phyloP scores from a whole-genome alignment of 202 grass and related monocot genomes.

The Elaeis oleifera region DNA sequence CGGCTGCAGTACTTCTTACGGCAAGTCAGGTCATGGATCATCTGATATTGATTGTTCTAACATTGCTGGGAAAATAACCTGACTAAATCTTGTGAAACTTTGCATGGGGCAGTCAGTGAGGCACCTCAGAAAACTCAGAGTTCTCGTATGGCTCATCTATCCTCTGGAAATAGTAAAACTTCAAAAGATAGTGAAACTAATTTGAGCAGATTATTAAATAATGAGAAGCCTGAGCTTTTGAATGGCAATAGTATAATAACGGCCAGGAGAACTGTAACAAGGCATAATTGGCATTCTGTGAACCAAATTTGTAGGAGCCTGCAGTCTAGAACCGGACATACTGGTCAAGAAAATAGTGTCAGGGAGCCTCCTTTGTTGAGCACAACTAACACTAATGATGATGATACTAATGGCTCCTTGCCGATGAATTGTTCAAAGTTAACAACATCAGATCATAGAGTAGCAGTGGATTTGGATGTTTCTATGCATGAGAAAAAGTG shows the following conservation, averaged over 20 bases:
- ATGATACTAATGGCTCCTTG: conserved; percentile 27
- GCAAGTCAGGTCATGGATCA: neutral
- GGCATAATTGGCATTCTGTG: conserved; percentile 21
- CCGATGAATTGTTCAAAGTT: conserved; percentile 1
- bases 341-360: conserved; percentile 29
- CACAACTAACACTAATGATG: neutral
- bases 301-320: conserved; percentile 20
- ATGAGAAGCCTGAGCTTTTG: conserved; percentile 6
- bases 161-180: neutral
- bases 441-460: conserved; percentile 20
- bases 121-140: conserved; percentile 9
- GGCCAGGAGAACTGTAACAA: conserved; percentile 21
- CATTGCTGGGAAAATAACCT: conserved; percentile 25
- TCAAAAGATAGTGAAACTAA: neutral
- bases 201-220: neutral
- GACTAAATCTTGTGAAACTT: conserved; percentile 25
- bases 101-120: conserved; percentile 29
- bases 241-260: conserved; percentile 17
- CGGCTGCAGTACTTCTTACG: neutral
- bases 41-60: conserved; percentile 12
- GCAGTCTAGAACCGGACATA: conserved; percentile 26
- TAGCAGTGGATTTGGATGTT: conserved; percentile 15
- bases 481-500: conserved; percentile 21
- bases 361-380: neutral
- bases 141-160: neutral